Conservation (phyloP, 306 rosid genomes). For the Quillaja saponaria region DNA sequence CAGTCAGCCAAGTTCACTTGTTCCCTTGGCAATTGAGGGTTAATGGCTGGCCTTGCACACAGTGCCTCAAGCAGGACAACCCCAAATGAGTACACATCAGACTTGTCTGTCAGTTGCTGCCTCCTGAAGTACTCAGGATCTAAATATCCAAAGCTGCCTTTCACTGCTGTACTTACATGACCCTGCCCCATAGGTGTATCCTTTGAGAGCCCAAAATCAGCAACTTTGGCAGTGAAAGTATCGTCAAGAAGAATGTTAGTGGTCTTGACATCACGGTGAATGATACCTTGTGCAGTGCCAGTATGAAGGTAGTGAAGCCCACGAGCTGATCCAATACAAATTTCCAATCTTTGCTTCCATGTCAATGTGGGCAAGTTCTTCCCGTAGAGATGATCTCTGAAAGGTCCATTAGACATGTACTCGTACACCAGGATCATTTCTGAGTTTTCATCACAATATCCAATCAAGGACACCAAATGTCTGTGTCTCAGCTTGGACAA, state of each 20-base stretch:
- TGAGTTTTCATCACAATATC: constrained; percentile 57
- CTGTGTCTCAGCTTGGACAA: constrained; percentile 61
- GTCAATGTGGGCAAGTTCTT: constrained; percentile 46
- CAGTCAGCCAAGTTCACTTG: constrained; percentile 67
- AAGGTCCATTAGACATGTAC: constrained; percentile 58
- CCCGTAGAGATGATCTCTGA: constrained; percentile 66
- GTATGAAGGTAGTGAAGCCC: constrained; percentile 72
- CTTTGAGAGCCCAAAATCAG: constrained; percentile 66
- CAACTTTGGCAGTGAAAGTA: constrained; percentile 57
- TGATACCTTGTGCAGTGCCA: constrained; percentile 62
- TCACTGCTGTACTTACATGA: constrained; percentile 66
- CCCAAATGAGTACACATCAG: constrained; percentile 66
- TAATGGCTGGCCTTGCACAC: constrained; percentile 60
- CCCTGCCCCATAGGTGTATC: constrained; percentile 60
- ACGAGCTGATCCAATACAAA: constrained; percentile 57
- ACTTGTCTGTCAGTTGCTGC: constrained; percentile 61
- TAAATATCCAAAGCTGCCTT: constrained; percentile 67
- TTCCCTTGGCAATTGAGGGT: constrained; percentile 55
- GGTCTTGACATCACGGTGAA: constrained; percentile 62
- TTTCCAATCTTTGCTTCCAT: constrained; percentile 63
- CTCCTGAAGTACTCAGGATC: constrained; percentile 70
- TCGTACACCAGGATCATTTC: constrained; percentile 67
- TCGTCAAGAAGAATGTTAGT: constrained; percentile 62
- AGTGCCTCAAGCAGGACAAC: constrained; percentile 57
- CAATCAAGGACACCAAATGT: constrained; percentile 61